Conservation (phyloP, 2,329 filamentous ascomycete species). For the Myriosclerotinia curreyana region DNA sequence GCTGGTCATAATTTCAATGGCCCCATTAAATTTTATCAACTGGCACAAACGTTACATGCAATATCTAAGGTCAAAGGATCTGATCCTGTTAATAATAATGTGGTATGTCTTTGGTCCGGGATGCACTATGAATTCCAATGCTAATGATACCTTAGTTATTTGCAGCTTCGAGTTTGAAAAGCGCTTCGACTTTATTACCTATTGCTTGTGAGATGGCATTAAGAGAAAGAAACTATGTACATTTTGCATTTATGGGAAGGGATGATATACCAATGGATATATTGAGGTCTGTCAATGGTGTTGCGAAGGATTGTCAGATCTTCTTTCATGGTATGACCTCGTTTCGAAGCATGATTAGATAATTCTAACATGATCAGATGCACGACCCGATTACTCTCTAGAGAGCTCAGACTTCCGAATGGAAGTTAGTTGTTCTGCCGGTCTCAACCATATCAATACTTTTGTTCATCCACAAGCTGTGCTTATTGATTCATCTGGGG, state of each 20-base stretch:
- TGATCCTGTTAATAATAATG: conserved; percentile 58
- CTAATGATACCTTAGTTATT: conserved; percentile 53
- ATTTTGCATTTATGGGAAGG: conserved; percentile 75
- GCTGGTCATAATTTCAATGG: conserved; percentile 60
- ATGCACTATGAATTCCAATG: not conserved
- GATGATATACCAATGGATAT: conserved; percentile 66
- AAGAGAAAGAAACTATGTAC: conserved; percentile 68
- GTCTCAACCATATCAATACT: conserved; percentile 67
- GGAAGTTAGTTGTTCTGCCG: conserved; percentile 59
- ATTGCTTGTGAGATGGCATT: conserved; percentile 83
- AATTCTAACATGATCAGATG: conserved; percentile 52
- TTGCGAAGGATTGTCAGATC: conserved; percentile 67
- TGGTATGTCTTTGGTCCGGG: conserved; percentile 49
- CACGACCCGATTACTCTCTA: conserved; percentile 68
- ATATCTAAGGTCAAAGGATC: conserved; percentile 54
- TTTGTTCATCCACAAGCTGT: conserved; percentile 73
- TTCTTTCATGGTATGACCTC: conserved; percentile 49
- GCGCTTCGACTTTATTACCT: conserved; percentile 69
- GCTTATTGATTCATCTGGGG: conserved; percentile 60
- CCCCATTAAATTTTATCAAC: conserved; percentile 62
- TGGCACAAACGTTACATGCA: conserved; percentile 61
- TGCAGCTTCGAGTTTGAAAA: conserved; percentile 70
- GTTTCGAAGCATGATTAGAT: conserved; percentile 10
- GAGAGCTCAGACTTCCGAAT: conserved; percentile 70
- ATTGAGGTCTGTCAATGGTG: conserved; percentile 73